phyloP scores from a whole-genome alignment of 805 yeast species.

The Candida endomychidarum region DNA sequence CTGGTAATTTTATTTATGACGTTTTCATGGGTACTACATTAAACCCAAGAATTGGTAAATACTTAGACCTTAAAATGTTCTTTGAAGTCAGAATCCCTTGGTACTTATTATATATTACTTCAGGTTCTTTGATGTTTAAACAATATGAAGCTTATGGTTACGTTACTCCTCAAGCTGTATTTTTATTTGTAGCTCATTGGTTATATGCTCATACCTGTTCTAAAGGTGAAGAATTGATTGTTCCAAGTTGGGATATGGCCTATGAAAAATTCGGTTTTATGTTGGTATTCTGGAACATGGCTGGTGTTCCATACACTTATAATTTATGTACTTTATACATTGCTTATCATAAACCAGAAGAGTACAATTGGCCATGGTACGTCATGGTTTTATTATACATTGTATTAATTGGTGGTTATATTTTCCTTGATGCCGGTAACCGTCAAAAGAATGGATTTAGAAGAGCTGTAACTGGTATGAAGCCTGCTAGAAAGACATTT shows the following conservation, averaged over 20 bases:
- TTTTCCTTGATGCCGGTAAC: constrained; percentile 91
- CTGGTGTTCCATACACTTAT: constrained; percentile 98
- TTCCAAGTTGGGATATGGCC: constrained; percentile 99
- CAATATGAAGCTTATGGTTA: constrained; percentile 83
- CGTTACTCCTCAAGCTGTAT: constrained; percentile 71
- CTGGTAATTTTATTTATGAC: constrained; percentile 89
- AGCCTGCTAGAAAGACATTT: constrained; percentile 76
- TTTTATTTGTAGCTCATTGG: constrained; percentile 84
- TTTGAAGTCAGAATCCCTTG: constrained; percentile 97
- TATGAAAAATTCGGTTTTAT: constrained; percentile 99
- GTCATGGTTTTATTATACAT: constrained; percentile 60
- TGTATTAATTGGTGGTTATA: constrained; percentile 69
- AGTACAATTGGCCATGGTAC: constrained; percentile 67
- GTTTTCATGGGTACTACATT: constrained; percentile 97
- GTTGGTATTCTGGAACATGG: constrained; percentile 98
- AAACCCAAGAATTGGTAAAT: constrained; percentile 90
- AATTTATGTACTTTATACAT: constrained; percentile 89
- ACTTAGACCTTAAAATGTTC: constrained; percentile 90
- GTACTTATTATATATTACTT: constrained; percentile 81
- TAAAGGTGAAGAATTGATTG: constrained; percentile 96
- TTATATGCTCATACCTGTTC: constrained; percentile 95
- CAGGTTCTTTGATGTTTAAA: constrained; percentile 70
- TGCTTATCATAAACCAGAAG: constrained; percentile 78
- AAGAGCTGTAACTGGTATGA: constrained; percentile 78
- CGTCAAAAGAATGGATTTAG: constrained; percentile 95